Evolutionary conservation across 192 early-diverging fungal genomes (phyloP).

Genomic region (Dimargaris verticillata): DNA sequence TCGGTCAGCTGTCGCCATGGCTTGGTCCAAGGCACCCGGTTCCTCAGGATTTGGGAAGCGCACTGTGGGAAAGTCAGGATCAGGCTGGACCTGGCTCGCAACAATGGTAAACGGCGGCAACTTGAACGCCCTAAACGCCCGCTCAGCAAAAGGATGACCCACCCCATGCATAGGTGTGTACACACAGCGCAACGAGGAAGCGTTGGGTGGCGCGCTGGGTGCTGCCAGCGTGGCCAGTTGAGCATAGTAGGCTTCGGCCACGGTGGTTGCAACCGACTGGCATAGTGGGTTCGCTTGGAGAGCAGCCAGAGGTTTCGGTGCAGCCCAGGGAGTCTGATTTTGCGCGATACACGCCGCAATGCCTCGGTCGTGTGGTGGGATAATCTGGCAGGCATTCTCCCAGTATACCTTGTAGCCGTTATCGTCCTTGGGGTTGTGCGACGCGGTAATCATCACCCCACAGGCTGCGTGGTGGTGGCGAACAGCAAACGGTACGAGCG

Average conservation of each 20-base stretch:
- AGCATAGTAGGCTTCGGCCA: constrained; percentile 59
- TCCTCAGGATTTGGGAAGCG: constrained; percentile 78
- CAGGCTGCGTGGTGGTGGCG: constrained; percentile 46
- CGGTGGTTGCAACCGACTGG: constrained; percentile 34
- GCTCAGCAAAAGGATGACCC: constrained; percentile 55
- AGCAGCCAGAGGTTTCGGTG: constrained; percentile 44
- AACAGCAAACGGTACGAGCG: constrained; percentile 72
- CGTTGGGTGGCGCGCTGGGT: background rate
- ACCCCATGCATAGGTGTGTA: constrained; percentile 97
- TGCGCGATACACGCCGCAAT: constrained; percentile 56
- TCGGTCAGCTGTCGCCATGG: constrained; percentile 46
- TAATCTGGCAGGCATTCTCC: constrained; percentile 84
- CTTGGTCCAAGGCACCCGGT: constrained; percentile 63
- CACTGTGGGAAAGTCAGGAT: constrained; percentile 88
- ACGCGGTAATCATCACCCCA: constrained; percentile 95
- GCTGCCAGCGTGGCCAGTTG: constrained; percentile 27
- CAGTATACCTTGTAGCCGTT: constrained; percentile 86
- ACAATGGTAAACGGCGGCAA: constrained; percentile 47
- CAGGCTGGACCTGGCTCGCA: constrained; percentile 52
- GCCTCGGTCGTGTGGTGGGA: constrained; percentile 67
- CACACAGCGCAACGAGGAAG: constrained; percentile 30
- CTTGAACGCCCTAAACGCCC: constrained; percentile 48
- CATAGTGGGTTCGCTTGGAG: constrained; percentile 33
- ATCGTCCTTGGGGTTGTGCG: constrained; percentile 86
- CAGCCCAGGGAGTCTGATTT: constrained; percentile 41